phyloP scores from a whole-genome alignment of 768 basidiomycete genomes.

The Boletus sp. region DNA sequence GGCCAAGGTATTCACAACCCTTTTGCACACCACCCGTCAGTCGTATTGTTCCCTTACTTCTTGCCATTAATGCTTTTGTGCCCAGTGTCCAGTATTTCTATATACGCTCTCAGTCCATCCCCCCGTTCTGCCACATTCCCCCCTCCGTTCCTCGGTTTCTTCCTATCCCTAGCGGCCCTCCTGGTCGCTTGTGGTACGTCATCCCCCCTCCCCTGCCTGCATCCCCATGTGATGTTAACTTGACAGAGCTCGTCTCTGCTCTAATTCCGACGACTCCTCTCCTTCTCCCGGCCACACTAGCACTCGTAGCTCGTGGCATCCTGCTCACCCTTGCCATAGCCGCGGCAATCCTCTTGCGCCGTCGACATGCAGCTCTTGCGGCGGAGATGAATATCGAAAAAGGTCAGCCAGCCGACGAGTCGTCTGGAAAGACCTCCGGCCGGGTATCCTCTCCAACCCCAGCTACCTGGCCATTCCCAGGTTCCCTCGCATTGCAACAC shows the following conservation, averaged over 20 bases:
- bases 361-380: background rate
- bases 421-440: slow-evolving; percentile 2
- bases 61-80: background rate
- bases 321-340: slow-evolving; percentile 17
- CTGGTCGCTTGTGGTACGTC: slow-evolving; percentile 28
- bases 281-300: slow-evolving; percentile 24
- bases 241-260: slow-evolving; percentile 25
- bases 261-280: slow-evolving; percentile 23
- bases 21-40: slow-evolving; percentile 27
- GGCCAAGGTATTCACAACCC: slow-evolving; percentile 12
- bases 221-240: background rate
- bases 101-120: slow-evolving; percentile 20
- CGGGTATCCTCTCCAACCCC: slow-evolving; percentile 30
- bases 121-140: slow-evolving; percentile 1
- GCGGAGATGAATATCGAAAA: slow-evolving; percentile 16
- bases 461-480: slow-evolving; percentile 33
- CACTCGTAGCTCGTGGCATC: slow-evolving; percentile 21
- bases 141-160: slow-evolving; percentile 11
- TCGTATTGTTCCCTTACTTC: background rate
- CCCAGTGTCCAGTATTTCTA: slow-evolving; percentile 26
- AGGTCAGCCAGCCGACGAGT: background rate
- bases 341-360: slow-evolving; percentile 6
- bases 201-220: background rate
- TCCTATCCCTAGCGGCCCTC: slow-evolving; percentile 18
- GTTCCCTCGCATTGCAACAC: slow-evolving; percentile 21